Evolutionary conservation across 495 filamentous ascomycete species (phyloP).

Genomic region (Stereocaulon alpinum): DNA sequence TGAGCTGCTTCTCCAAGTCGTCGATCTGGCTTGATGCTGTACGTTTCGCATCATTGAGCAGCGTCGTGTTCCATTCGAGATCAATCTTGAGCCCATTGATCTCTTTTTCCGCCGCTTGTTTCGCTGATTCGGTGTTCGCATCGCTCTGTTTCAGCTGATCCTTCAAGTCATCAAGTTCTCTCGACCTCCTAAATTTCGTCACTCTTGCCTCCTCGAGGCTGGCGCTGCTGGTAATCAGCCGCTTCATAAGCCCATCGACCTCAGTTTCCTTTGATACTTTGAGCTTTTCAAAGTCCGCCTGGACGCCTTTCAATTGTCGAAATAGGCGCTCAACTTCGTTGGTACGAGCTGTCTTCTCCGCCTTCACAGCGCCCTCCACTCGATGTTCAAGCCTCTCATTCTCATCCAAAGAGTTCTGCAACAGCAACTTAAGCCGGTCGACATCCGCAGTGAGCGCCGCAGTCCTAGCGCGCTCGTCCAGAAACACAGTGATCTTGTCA

Average conservation of each 20-base stretch:
- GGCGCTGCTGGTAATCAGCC: too few relatives aligned
- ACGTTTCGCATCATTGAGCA: too few relatives aligned
- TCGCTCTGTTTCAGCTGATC: too few relatives aligned
- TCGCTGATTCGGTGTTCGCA: too few relatives aligned
- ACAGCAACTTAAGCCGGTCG: not conserved
- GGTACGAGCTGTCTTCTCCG: not conserved
- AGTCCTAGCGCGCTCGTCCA: not conserved
- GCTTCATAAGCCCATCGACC: too few relatives aligned
- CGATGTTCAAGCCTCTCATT: not conserved
- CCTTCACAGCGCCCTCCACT: not conserved
- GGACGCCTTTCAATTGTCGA: too few relatives aligned
- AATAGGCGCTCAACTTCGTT: too few relatives aligned
- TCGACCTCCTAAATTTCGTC: too few relatives aligned
- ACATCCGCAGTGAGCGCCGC: not conserved
- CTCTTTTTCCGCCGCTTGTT: not conserved
- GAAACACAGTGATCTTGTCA: not conserved
- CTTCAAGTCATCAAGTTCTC: too few relatives aligned
- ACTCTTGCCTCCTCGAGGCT: too few relatives aligned
- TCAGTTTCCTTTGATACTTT: too few relatives aligned
- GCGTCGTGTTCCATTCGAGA: not conserved
- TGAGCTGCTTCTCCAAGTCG: not conserved
- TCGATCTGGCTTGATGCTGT: not conserved
- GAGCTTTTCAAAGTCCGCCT: too few relatives aligned
- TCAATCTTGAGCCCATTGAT: not conserved
- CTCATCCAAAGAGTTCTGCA: not conserved